Percentiles rank a stretch among this genome's conserved stretches.
These are phyloP conservation scores for Ramalina intermedia DNA, from an alignment of 495 filamentous ascomycete genomes.

Conservation along the genomic window DNA sequence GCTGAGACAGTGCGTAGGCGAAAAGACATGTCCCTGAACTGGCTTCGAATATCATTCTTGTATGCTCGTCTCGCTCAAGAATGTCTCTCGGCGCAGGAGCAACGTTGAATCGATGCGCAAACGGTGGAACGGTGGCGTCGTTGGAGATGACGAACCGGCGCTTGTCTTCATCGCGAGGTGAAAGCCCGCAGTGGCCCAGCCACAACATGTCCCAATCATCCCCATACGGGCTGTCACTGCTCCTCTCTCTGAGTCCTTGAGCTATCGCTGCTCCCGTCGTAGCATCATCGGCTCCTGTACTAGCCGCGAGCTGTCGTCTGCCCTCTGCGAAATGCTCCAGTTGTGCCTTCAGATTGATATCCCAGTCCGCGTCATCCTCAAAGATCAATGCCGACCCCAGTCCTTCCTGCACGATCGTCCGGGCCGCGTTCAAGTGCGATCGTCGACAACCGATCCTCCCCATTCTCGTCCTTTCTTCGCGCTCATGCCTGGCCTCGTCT, in stretches of 20 bases:
- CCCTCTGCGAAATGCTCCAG: slow-evolving; percentile 31
- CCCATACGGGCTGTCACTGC: slow-evolving; percentile 30
- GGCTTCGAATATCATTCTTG: not conserved
- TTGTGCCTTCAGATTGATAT: slow-evolving; percentile 34
- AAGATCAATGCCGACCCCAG: slow-evolving; percentile 35
- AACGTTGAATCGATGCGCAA: slow-evolving; percentile 4
- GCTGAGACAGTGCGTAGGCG: slow-evolving; percentile 15
- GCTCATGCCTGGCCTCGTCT: too few relatives aligned
- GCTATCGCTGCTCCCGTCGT: slow-evolving; percentile 13
- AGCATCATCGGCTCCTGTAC: slow-evolving; percentile 14
- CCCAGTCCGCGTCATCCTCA: slow-evolving; percentile 47
- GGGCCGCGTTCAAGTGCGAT: too few relatives aligned
- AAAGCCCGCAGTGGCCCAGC: slow-evolving; percentile 36
- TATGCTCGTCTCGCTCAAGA: not conserved
- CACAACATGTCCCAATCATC: slow-evolving; percentile 44
- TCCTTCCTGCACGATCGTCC: slow-evolving; percentile 27
- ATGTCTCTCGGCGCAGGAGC: slow-evolving; percentile 2
- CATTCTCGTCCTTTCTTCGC: too few relatives aligned
- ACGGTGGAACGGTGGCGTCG: slow-evolving; percentile 15
- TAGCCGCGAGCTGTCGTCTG: slow-evolving; percentile 18
- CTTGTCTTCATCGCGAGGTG: slow-evolving; percentile 14
- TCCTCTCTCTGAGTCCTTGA: too few relatives aligned
- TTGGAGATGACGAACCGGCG: slow-evolving; percentile 17
- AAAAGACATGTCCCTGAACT: not conserved
- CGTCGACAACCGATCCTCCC: too few relatives aligned